These are phyloP conservation scores for Pestalotiopsis sp. DNA, from an alignment of 2,329 filamentous ascomycete species.

Conservation along the genomic window DNA sequence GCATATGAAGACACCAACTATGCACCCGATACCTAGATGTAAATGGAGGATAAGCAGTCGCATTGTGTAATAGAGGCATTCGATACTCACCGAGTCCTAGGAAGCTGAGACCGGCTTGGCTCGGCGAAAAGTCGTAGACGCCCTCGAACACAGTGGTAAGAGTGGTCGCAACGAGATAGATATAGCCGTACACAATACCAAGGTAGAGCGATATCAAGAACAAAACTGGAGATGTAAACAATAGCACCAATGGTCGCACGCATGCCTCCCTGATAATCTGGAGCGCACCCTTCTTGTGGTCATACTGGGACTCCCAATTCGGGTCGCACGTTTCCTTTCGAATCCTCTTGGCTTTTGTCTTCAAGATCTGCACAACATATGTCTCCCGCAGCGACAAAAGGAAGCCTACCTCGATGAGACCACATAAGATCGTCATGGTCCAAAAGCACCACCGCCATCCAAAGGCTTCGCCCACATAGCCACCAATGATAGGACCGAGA, in stretches of 20 bases:
- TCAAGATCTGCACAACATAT: neutral
- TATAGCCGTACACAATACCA: neutral
- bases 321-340: neutral
- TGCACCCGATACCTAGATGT: neutral
- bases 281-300: neutral
- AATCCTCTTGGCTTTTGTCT: neutral
- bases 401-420: slow-evolving; percentile 12
- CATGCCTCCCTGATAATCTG: neutral
- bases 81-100: neutral
- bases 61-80: neutral
- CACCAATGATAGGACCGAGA: slow-evolving; percentile 47
- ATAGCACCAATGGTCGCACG: neutral
- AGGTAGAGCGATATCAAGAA: neutral
- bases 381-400: neutral
- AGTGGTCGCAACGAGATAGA: neutral
- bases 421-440: slow-evolving; percentile 35
- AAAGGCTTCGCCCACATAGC: slow-evolving; percentile 30
- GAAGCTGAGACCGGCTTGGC: neutral
- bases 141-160: neutral
- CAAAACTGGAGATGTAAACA: neutral
- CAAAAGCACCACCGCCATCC: slow-evolving; percentile 53
- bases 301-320: neutral
- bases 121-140: neutral
- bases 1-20: neutral
- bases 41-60: neutral